These are phyloP conservation scores for Zizania latifolia DNA, from an alignment of 176 grass and related monocot species.

Conservation along the genomic window DNA sequence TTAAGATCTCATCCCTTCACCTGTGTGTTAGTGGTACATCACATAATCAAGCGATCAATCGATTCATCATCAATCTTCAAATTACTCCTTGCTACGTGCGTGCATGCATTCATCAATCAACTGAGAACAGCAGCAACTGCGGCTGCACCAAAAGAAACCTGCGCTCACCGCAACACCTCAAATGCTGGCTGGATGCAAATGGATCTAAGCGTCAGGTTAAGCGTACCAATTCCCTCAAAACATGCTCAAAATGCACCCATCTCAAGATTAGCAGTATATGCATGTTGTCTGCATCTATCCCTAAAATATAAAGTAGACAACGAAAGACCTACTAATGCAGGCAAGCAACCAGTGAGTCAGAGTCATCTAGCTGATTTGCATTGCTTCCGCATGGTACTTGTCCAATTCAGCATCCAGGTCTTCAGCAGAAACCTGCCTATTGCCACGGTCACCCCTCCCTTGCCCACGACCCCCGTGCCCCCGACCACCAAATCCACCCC, in stretches of 20 bases:
- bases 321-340: not conserved
- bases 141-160: too few species aligned
- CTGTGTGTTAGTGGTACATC: too few species aligned
- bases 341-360: not conserved
- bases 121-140: too few species aligned
- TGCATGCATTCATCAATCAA: too few species aligned
- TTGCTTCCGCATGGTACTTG: slow-evolving; percentile 41
- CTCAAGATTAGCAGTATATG: not conserved
- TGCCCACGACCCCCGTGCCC: not conserved
- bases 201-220: not conserved
- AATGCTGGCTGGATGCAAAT: not conserved
- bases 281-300: slow-evolving; percentile 8
- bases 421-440: slow-evolving; percentile 31
- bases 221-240: not conserved
- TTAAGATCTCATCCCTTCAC: not conserved
- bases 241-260: not conserved
- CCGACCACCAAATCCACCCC: slow-evolving; percentile 13
- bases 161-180: not conserved
- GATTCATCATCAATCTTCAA: too few species aligned
- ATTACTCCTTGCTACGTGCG: too few species aligned
- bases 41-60: too few species aligned
- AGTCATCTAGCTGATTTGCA: slow-evolving; percentile 39
- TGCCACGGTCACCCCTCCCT: slow-evolving; percentile 5
- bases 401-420: slow-evolving; percentile 54
- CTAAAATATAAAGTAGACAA: not conserved